phyloP scores from a whole-genome alignment of 257 asterid genomes.

The Petunia axillaris region DNA sequence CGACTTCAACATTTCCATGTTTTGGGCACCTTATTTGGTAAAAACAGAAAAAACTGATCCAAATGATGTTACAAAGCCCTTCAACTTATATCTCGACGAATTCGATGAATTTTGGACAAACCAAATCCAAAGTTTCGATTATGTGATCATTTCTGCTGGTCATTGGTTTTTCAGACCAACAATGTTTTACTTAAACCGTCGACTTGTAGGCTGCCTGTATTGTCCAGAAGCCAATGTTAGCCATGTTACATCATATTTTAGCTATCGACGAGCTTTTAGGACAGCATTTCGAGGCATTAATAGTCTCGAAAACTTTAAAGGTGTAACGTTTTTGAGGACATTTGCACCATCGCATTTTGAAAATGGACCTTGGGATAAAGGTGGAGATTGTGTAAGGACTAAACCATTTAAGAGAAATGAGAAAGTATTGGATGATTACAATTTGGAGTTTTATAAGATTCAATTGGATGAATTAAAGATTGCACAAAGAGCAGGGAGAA shows the following conservation, averaged over 20 bases:
- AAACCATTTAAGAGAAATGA: slow-evolving; percentile 56
- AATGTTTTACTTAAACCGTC: slow-evolving; percentile 52
- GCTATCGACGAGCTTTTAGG: slow-evolving; percentile 80
- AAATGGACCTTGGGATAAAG: slow-evolving; percentile 80
- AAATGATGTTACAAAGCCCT: slow-evolving; percentile 58
- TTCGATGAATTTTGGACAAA: slow-evolving; percentile 62
- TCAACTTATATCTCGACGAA: slow-evolving; percentile 73
- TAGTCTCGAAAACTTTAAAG: slow-evolving; percentile 39
- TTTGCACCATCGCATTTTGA: slow-evolving; percentile 93
- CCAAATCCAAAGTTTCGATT: slow-evolving; percentile 52
- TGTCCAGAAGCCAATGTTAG: slow-evolving; percentile 57
- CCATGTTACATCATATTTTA: slow-evolving; percentile 57
- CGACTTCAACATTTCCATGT: slow-evolving; percentile 79
- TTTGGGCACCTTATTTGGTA: slow-evolving; percentile 83
- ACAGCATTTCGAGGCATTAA: slow-evolving; percentile 71
- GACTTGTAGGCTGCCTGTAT: slow-evolving; percentile 73
- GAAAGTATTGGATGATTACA: slow-evolving; percentile 51
- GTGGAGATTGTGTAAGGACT: slow-evolving; percentile 78
- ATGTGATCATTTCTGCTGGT: slow-evolving; percentile 80
- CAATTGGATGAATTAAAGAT: slow-evolving; percentile 73
- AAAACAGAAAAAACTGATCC: slow-evolving; percentile 45
- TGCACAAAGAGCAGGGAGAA: slow-evolving; percentile 65
- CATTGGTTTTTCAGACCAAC: slow-evolving; percentile 96
- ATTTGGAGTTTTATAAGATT: slow-evolving; percentile 59
- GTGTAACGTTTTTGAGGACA: slow-evolving; percentile 59